Percentiles rank a stretch among this genome's conserved stretches.
phyloP scores from a whole-genome alignment of 306 rosid species.

The Rubus idaeus region DNA sequence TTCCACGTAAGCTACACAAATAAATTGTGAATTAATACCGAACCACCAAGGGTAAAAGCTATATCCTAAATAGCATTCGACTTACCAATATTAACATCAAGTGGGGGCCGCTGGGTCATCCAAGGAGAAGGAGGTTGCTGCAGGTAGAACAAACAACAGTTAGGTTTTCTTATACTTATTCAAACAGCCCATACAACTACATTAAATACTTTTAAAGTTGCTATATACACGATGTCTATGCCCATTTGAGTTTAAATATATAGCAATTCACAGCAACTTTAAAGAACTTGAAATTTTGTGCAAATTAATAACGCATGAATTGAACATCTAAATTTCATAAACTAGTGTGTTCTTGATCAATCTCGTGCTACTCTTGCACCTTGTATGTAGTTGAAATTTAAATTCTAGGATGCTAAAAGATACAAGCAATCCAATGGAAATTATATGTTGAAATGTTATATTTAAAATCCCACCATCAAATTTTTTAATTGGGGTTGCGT shows the following conservation, averaged over 20 bases:
- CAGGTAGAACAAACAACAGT: constrained; percentile 29
- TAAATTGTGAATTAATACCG: constrained; percentile 34
- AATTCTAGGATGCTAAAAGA: background rate
- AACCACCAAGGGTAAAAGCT: constrained; percentile 24
- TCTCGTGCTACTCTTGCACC: background rate
- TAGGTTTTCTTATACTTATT: background rate
- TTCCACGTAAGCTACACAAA: constrained; percentile 87
- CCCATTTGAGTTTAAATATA: background rate
- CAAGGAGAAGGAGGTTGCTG: constrained; percentile 96
- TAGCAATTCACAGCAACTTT: background rate
- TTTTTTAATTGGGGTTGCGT: background rate
- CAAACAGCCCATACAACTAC: background rate
- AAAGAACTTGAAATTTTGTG: background rate
- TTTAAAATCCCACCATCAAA: background rate
- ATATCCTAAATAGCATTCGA: constrained; percentile 19
- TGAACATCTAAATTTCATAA: background rate
- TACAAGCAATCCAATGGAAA: background rate
- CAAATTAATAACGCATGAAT: background rate
- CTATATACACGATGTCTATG: background rate
- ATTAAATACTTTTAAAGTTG: background rate
- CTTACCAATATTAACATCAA: constrained; percentile 98
- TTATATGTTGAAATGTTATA: background rate
- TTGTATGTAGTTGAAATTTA: background rate
- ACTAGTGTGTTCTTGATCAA: background rate
- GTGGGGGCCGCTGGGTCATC: constrained; percentile 88